These are phyloP conservation scores for Wallacemonas sp. DNA, from an alignment of 208 protist genomes.

Conservation along the genomic window DNA sequence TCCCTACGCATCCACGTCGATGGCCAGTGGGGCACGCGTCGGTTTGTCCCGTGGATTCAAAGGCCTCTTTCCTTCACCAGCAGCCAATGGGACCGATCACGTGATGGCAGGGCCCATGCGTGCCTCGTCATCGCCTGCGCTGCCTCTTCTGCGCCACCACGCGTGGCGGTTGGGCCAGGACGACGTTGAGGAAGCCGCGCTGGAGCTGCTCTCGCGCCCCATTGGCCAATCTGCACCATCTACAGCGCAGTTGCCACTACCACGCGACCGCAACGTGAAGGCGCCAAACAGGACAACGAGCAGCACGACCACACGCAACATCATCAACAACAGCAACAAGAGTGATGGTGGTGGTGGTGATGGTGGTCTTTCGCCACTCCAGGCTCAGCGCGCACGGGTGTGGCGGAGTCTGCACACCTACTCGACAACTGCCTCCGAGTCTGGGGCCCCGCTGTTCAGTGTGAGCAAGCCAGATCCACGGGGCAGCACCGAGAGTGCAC, in stretches of 20 bases:
- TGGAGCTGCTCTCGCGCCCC: constrained; percentile 8
- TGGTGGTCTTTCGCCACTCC: constrained; percentile 11
- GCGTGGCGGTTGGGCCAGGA: constrained; percentile 8
- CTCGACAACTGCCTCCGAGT: background rate
- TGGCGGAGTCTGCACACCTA: background rate
- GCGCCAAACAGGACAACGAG: background rate
- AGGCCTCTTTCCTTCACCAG: no score
- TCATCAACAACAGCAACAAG: no score
- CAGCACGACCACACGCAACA: background rate
- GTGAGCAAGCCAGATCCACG: no score
- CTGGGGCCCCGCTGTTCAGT: no score
- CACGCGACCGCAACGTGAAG: background rate
- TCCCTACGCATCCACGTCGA: no score
- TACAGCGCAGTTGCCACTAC: background rate
- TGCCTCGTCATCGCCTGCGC: background rate
- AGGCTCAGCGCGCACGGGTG: background rate
- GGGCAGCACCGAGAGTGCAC: no score
- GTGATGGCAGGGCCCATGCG: background rate
- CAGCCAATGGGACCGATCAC: no score
- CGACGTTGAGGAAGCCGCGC: background rate
- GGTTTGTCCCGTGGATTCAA: no score
- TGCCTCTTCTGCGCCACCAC: constrained; percentile 3
- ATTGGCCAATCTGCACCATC: background rate
- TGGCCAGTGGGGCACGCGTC: no score
- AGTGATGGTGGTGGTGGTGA: no score